Conservation (phyloP, 148 eudicot genomes). For the Agrostemma githago region DNA sequence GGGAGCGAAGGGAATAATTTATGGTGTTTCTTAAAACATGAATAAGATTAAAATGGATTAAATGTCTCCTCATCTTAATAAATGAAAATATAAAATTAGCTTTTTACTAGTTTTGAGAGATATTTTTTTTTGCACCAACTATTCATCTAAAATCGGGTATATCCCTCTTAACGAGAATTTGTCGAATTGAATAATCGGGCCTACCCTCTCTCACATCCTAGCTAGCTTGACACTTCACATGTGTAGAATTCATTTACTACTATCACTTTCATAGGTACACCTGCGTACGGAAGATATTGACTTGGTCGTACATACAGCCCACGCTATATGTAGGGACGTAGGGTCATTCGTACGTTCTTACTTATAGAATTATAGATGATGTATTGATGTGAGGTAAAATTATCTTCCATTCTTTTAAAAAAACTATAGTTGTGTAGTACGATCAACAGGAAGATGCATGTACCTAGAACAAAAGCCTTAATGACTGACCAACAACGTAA, state of each 20-base stretch:
- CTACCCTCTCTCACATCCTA: slow-evolving; percentile 23
- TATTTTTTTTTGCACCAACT: too few relatives aligned
- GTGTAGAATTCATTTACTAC: slow-evolving; percentile 7
- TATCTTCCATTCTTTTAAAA: not conserved
- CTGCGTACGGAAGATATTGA: slow-evolving; percentile 23
- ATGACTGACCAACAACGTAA: not conserved
- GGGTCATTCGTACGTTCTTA: not conserved
- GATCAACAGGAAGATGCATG: slow-evolving; percentile 10
- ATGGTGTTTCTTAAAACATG: too few relatives aligned
- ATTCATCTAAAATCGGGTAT: too few relatives aligned
- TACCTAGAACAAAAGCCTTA: slow-evolving; percentile 13
- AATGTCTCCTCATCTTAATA: too few relatives aligned
- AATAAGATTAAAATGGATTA: too few relatives aligned
- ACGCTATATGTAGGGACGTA: slow-evolving; percentile 11
- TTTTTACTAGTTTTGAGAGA: too few relatives aligned
- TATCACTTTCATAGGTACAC: slow-evolving; percentile 24
- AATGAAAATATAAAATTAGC: too few relatives aligned
- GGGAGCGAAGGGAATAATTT: too few relatives aligned
- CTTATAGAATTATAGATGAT: slow-evolving; percentile 5
- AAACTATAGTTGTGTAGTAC: not conserved
- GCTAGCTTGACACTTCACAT: slow-evolving; percentile 11
- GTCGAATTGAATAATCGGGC: slow-evolving; percentile 18
- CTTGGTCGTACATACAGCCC: slow-evolving; percentile 15
- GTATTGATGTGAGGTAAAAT: slow-evolving; percentile 6
- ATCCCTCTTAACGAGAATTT: too few relatives aligned